Evolutionary conservation across 2,329 filamentous ascomycete species (phyloP), one percentile per base, ranked within the genome.

Genomic region (Aspergillus neotritici): DNA sequence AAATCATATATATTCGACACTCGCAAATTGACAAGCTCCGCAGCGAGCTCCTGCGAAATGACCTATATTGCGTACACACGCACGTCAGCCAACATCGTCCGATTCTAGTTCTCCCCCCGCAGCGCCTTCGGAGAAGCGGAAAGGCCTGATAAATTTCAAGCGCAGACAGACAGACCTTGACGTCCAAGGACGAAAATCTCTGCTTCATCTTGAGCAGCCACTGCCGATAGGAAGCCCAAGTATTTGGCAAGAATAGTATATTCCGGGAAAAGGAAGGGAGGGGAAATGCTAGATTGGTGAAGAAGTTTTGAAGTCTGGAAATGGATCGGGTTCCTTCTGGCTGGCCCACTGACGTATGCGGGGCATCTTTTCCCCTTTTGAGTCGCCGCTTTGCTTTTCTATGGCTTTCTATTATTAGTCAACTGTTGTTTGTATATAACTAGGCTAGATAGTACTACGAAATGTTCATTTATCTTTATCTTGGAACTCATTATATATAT

Each of bases 1-100:
- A 98, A 80, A 66, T 98, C 93, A 72, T 98, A 97, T 64, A 96
- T 84, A 63, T 98, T 98, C 50, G 87, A 82, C 39, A 97, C 79
- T 51, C 93, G 86, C 49, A 97, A 76, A 46, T 81, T 80, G 46
- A 84, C 80, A 41, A 98, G 77, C 52, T 77, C 79, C 50, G 79
- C 74, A 47, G 88, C 84, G 50, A 98, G 85, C 77, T 98, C 93
- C 65, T 94, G 87, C 44, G 89, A 86, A 62, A 97, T 94, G 68
- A 94, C 88, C 87, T 94, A 9, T 25, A 25, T 25, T n/a, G n/a
- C 21, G 21, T 25, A 5, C 9, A 6, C 21, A 25, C 5, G 21
- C 21, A 8, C 21, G 21, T 25, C 21, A 25, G 21, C 7, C 21
- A 9, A 25, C 21, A 6, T 25, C 21, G 9, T 25, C 9, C 21